Evolutionary conservation across 352 stramenopile species (phyloP).

Genomic region (Globisporangium recalcitrans): DNA sequence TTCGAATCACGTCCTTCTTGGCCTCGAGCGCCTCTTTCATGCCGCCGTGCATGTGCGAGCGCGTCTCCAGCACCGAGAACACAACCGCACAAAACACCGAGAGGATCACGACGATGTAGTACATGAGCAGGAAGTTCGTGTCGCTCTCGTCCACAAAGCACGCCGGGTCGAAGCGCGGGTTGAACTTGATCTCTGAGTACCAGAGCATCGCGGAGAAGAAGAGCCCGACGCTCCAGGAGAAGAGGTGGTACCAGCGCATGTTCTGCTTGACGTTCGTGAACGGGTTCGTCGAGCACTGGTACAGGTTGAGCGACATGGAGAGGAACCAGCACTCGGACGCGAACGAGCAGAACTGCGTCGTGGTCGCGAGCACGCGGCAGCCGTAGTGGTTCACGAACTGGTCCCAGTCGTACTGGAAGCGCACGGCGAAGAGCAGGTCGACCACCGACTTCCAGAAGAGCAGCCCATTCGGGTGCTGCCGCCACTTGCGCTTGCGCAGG

Average conservation of each 20-base stretch:
- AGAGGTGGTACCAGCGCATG: constrained; percentile 64
- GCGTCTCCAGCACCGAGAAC: constrained; percentile 66
- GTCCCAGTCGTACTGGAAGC: constrained; percentile 71
- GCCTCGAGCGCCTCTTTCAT: constrained; percentile 74
- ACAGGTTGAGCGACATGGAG: constrained; percentile 81
- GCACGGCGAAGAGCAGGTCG: constrained; percentile 69
- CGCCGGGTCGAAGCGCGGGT: constrained; percentile 37
- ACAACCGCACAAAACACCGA: constrained; percentile 57
- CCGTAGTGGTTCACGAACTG: constrained; percentile 38
- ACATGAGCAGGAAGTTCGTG: constrained; percentile 54
- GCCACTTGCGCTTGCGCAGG: constrained; percentile 57
- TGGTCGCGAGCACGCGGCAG: constrained; percentile 50
- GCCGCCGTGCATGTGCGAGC: constrained; percentile 61
- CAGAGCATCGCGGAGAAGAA: constrained; percentile 54
- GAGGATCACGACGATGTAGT: constrained; percentile 73
- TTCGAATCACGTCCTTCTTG: constrained; percentile 80
- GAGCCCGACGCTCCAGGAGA: constrained; percentile 60
- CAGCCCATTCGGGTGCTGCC: constrained; percentile 74
- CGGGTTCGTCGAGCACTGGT: constrained; percentile 82
- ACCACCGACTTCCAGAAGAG: constrained; percentile 80
- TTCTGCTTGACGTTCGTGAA: constrained; percentile 83
- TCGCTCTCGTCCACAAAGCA: constrained; percentile 78
- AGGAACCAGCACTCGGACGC: constrained; percentile 87
- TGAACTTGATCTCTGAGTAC: constrained; percentile 46
- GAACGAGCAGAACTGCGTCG: constrained; percentile 74